Base-by-base conservation (phyloP, 352 stramenopile species). In the Halophytophthora batemanensis region DNA sequence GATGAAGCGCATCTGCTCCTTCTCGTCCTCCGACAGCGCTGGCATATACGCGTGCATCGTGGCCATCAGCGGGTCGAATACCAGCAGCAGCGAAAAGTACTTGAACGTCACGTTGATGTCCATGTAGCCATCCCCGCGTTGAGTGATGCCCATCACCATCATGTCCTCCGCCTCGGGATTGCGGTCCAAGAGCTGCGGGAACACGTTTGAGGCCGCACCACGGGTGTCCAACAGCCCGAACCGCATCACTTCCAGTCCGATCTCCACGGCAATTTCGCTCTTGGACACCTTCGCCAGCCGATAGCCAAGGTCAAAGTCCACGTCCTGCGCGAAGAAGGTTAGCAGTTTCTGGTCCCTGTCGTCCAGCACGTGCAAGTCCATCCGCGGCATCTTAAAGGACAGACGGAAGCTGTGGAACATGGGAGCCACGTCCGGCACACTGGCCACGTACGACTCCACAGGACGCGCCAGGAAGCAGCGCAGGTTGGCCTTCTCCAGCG, bases 161-260 rank as follows among this genome's bases (percentile, higher is more conserved):
- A 93, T 79, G 19, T 71, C 42, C 17, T 71, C 46, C 31, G 71
- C 76, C 40, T 78, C 79, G 13, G 69, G 73, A 51, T 93, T 93
- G 17, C 82, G 76, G 36, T 90, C 85, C 51, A 95, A 50, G 18
- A 95, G 59, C 39, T 84, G 82, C 25, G 53, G 54, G 51, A 93
- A 94, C 5, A 86, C 79, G 44, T 93, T 95, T 1, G 71, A 74
- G n/a, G 59, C 25, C 12, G 54, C 62, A 1, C 81, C 67, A 17
- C 85, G 75, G 29, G 87, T 74, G 50, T 95, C 82, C 2, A 88
- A 35, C 25, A 95, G 44, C 4, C 77, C 77, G 50, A 94, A 93
- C 3, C 81, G 77, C 17, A 53, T 37, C n/a, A 78, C 67, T 39
- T 76, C 69, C 40, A 93, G 39, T 3, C 43, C 61, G 45, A 74